Evolutionary conservation across 305 asterid species (phyloP).

Genomic region (Coffea humblotiana): DNA sequence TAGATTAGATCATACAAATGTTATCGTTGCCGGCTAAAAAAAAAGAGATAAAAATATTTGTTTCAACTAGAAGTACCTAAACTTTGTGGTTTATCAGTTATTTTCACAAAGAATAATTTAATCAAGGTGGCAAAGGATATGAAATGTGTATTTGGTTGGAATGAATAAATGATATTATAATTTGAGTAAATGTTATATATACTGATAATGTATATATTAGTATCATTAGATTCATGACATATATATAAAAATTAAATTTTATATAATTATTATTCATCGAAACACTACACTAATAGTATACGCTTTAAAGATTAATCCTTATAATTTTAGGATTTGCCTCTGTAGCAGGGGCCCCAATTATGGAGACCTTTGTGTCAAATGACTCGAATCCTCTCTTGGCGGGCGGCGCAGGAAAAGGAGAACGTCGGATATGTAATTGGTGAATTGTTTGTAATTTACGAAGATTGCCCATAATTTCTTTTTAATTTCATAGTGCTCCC

Average conservation of each 20-base stretch:
- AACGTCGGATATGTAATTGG: not conserved
- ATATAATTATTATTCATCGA: too few species aligned
- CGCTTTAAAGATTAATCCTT: not conserved
- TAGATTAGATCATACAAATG: too few species aligned
- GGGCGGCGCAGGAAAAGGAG: constrained; percentile 15
- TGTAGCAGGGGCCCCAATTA: not conserved
- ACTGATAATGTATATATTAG: too few species aligned
- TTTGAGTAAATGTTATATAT: too few species aligned
- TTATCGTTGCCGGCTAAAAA: too few species aligned
- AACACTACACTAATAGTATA: too few species aligned
- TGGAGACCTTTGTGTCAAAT: constrained; percentile 11
- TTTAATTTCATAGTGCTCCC: not conserved
- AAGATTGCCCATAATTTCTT: not conserved
- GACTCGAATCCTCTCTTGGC: not conserved
- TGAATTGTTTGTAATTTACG: not conserved
- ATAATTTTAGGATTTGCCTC: not conserved
- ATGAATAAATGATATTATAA: too few species aligned
- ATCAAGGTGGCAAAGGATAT: not conserved
- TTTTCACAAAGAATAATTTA: not conserved
- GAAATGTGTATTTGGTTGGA: not conserved
- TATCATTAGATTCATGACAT: too few species aligned
- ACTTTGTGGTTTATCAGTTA: not conserved
- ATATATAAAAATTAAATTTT: too few species aligned
- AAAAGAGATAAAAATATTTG: not conserved
- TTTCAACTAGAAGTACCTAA: not conserved